Evolutionary conservation across 202 grass and related monocot species (phyloP).

Genomic region (Panicum hallii): DNA sequence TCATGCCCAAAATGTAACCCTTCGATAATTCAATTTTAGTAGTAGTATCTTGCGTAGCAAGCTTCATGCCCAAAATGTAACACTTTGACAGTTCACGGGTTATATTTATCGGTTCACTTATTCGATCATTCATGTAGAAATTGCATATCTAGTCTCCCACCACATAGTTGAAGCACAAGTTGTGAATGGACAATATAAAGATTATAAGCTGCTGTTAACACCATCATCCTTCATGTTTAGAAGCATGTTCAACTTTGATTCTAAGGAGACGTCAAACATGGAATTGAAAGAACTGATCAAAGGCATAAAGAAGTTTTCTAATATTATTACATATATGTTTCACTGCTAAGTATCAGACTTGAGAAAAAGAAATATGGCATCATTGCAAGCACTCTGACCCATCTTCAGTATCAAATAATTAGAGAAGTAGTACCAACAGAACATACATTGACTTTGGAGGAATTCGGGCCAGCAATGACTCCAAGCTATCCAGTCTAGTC

Average conservation of each 20-base stretch:
- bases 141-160: not conserved
- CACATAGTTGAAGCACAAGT: not conserved
- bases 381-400: not conserved
- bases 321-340: constrained; percentile 16
- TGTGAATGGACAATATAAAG: not conserved
- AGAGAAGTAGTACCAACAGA: constrained; percentile 1
- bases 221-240: not conserved
- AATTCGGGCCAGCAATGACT: constrained; percentile 64
- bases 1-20: constrained; percentile 11
- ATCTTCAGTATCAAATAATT: not conserved
- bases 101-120: not conserved
- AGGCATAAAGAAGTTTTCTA: not conserved
- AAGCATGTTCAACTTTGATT: not conserved
- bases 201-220: not conserved
- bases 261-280: not conserved
- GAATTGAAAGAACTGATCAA: not conserved
- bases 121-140: not conserved
- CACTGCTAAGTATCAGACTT: not conserved
- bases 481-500: constrained; percentile 86
- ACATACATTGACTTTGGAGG: constrained; percentile 89
- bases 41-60: not conserved
- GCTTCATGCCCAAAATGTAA: constrained; percentile 13
- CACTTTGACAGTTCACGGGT: not conserved
- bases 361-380: constrained; percentile 5
- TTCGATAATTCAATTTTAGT: not conserved